Conservation (phyloP, 257 asterid genomes). For the Gentiana macrophylla region DNA sequence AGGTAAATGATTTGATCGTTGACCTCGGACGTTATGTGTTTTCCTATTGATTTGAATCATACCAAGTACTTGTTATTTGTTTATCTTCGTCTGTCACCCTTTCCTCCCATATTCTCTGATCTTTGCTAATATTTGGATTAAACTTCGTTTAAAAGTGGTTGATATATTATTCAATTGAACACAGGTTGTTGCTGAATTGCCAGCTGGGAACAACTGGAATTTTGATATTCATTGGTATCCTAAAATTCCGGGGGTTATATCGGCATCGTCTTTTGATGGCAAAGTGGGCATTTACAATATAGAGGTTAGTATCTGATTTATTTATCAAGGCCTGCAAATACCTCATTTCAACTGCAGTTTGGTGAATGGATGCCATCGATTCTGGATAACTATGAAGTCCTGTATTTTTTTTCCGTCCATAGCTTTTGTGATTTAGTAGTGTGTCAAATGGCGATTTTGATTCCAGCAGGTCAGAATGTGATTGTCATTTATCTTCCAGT, state of each 20-base stretch:
- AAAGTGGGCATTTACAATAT: constrained; percentile 87
- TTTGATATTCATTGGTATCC: constrained; percentile 96
- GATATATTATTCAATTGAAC: constrained; percentile 9
- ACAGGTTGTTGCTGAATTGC: constrained; percentile 91
- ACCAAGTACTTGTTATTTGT: background rate
- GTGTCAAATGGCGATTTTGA: too few species aligned
- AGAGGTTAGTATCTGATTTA: constrained; percentile 45
- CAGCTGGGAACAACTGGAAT: constrained; percentile 96
- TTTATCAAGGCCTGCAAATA: too few species aligned
- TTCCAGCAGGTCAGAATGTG: too few species aligned
- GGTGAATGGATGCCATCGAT: too few species aligned
- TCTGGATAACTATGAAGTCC: too few species aligned
- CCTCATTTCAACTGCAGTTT: too few species aligned
- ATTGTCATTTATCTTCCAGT: too few species aligned
- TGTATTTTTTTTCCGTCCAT: too few species aligned
- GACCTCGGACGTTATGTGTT: background rate
- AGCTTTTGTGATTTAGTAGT: too few species aligned
- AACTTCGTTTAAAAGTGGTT: too few species aligned
- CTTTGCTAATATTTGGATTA: background rate
- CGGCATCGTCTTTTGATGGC: constrained; percentile 98
- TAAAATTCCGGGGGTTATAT: constrained; percentile 84
- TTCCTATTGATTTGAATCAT: background rate
- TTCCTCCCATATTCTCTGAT: constrained; percentile 8
- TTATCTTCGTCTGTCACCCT: background rate
- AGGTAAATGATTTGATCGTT: constrained; percentile 36